Base-by-base conservation (phyloP, 495 filamentous ascomycete genomes). In the Opeltia flavorubescens region DNA sequence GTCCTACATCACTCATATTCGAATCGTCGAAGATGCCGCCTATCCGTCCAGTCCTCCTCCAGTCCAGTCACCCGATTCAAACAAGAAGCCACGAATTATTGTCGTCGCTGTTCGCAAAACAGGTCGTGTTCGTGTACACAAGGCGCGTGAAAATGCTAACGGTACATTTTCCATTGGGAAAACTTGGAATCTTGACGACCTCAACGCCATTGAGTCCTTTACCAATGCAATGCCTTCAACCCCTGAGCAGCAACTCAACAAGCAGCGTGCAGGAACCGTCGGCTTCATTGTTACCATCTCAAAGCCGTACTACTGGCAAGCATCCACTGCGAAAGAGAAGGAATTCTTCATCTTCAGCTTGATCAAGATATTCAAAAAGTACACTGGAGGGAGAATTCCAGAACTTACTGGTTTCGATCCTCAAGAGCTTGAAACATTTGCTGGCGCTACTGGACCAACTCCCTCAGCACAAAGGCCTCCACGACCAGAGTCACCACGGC, bases 281-380 rank as follows among this genome's bases (percentile, higher is more conserved):
- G 91, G 91, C 18, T 98, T 98, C 57, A 68, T 81, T n/a, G 83
- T 95, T 18, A 89, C 79, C 0, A 71, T 98, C 20, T 77, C 83
- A 9, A 98, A 98, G 61, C 84, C 87, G 0, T 98, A 98, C 61
- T 96, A 94, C 61, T 98, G 91, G 91, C 81, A 91, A 64, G 88
- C 93, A 15, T 74, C 80, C 30, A 89, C 81, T 11, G 72, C 81
- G 38, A 94, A 94, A 66, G 91, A 96, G 62, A 96, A 95, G 69
- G 88, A 94, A 47, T 96, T 94, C 65, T 98, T 98, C 62, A 93
- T 96, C 57, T 84, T 81, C 23, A 94, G 86, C 57, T 61, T 95
- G 50, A 75, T 95, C 49, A 96, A 95, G 65, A 95, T 98, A 30
- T 98, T 83, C 60, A 81, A 76, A 48, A 96, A 95, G 59, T 98